A percentile compares a stretch with the other conserved stretches of the same genome.
Conservation (phyloP, 192 early-diverging fungal species). For the Podila verticillata region DNA sequence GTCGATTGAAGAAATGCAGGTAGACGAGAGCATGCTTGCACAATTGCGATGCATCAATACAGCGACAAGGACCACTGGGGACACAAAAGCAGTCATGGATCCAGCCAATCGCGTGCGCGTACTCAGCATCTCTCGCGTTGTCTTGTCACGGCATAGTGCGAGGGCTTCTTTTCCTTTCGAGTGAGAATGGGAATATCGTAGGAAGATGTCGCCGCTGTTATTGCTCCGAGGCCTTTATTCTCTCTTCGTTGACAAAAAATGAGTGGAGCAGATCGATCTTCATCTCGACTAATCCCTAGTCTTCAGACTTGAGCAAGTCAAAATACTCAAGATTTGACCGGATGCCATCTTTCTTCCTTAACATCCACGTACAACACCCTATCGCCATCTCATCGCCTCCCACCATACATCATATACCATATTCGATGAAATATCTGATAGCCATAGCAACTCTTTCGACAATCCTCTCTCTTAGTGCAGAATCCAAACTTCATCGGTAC, state of each 20-base stretch:
- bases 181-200: no score
- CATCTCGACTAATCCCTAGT: neutral
- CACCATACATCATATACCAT: neutral
- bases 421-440: neutral
- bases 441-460: neutral
- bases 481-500: constrained; percentile 8
- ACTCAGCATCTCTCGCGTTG: no score
- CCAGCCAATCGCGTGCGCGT: no score
- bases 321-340: neutral
- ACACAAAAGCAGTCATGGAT: no score
- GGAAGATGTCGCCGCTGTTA: no score
- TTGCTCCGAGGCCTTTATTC: no score
- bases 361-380: neutral
- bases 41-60: no score
- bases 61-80: no score
- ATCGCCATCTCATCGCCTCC: neutral
- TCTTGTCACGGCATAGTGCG: no score
- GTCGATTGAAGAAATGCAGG: neutral
- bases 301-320: neutral
- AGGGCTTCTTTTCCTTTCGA: no score
- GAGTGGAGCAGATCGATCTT: neutral
- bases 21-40: no score
- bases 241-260: no score
- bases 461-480: neutral
- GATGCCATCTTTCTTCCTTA: neutral